phyloP scores from a whole-genome alignment of 2,329 filamentous ascomycete genomes.

The Paraphaeosphaeria minitans region DNA sequence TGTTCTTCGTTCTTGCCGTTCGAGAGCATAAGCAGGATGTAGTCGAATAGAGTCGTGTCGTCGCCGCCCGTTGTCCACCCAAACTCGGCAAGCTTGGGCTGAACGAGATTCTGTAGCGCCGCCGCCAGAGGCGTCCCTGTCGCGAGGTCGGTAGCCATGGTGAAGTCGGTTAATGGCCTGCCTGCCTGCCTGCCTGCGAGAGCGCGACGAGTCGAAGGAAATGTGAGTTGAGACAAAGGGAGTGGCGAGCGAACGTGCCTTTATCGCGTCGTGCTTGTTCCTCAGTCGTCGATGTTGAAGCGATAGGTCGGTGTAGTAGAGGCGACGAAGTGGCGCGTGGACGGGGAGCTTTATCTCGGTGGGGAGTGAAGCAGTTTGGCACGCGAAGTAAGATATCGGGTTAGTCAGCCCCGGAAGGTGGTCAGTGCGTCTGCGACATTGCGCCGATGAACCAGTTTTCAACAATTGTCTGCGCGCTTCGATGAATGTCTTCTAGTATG shows the following conservation, averaged over 20 bases:
- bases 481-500: background rate
- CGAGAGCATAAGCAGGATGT: conserved; percentile 95
- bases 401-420: background rate
- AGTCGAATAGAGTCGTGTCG: conserved; percentile 87
- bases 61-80: conserved; percentile 85
- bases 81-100: conserved; percentile 89
- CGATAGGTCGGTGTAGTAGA: conserved; percentile 12
- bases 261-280: conserved; percentile 22
- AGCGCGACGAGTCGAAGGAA: conserved; percentile 24
- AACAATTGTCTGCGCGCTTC: background rate
- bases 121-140: conserved; percentile 83
- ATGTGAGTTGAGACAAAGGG: conserved; percentile 23
- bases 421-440: background rate
- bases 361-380: conserved; percentile 9
- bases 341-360: conserved; percentile 9
- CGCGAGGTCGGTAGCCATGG: conserved; percentile 78
- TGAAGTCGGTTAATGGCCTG: conserved; percentile 15
- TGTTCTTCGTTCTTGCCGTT: conserved; percentile 93
- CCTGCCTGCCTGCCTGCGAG: conserved; percentile 10
- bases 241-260: conserved; percentile 30
- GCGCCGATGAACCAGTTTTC: background rate
- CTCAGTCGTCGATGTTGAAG: conserved; percentile 16
- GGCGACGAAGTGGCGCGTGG: conserved; percentile 15
- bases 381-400: background rate
- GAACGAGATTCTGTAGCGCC: conserved; percentile 79